A percentile compares a stretch with the other conserved stretches of the same genome.
phyloP scores from a whole-genome alignment of 2,329 filamentous ascomycete species.

The Rugonectria rugulosa region DNA sequence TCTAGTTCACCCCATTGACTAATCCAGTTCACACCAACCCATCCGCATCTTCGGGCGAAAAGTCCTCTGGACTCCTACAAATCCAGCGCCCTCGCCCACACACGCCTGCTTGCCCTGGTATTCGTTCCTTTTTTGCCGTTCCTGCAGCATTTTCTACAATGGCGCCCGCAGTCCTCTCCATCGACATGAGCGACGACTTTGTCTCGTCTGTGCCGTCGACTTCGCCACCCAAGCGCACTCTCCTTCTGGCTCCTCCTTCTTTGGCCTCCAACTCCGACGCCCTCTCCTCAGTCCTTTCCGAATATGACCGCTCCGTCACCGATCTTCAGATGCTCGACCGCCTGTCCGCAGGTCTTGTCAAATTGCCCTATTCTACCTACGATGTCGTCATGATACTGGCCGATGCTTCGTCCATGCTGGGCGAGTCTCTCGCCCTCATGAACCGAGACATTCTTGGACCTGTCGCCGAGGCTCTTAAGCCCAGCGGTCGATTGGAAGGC shows the following conservation, averaged over 20 bases:
- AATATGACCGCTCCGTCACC: constrained; percentile 77
- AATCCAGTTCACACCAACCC: constrained; percentile 34
- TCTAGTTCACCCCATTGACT: constrained; percentile 35
- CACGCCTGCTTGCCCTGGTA: constrained; percentile 6
- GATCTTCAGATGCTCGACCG: constrained; percentile 99
- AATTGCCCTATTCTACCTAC: constrained; percentile 80
- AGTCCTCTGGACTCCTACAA: constrained; percentile 32
- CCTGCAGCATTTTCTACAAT: constrained; percentile 43
- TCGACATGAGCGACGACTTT: constrained; percentile 65
- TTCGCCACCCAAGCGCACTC: constrained; percentile 61
- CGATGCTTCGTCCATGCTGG: constrained; percentile 73
- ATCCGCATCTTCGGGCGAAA: constrained; percentile 30
- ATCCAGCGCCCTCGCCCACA: constrained; percentile 24
- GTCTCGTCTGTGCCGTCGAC: constrained; percentile 38
- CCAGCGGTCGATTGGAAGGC: constrained; percentile 71
- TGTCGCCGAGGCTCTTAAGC: constrained; percentile 74
- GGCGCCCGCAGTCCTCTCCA: constrained; percentile 60
- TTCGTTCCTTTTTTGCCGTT: constrained; percentile 1
- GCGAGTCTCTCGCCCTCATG: constrained; percentile 71
- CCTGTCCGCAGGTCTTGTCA: constrained; percentile 80
- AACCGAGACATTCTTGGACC: constrained; percentile 71
- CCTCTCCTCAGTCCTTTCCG: constrained; percentile 73
- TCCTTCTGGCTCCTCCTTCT: constrained; percentile 90
- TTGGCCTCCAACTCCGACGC: constrained; percentile 85
- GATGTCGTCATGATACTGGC: constrained; percentile 85